These are phyloP conservation scores for Glycine soja DNA, from an alignment of 306 rosid species.

Conservation along the genomic window DNA sequence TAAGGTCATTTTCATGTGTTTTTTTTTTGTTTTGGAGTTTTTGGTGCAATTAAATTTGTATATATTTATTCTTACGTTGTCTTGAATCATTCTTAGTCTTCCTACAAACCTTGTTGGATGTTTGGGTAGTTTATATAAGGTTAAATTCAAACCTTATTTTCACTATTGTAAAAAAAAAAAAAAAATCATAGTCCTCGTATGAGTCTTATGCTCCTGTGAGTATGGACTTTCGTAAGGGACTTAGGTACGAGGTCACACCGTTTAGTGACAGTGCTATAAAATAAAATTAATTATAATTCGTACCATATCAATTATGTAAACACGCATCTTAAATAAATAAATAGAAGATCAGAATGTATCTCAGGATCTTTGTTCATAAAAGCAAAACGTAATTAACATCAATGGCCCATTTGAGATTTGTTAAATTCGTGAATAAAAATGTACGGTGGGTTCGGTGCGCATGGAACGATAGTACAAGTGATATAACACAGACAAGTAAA, in stretches of 20 bases:
- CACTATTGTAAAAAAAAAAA: no score
- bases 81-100: no score
- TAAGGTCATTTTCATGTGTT: no score
- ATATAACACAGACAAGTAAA: slow-evolving; percentile 70
- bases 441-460: neutral
- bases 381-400: neutral
- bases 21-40: no score
- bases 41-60: no score
- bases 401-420: neutral
- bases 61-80: no score
- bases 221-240: neutral
- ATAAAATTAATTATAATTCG: neutral
- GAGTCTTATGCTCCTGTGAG: neutral
- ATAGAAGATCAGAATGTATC: neutral
- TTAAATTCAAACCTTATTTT: neutral
- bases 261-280: neutral
- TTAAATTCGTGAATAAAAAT: neutral
- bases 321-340: neutral
- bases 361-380: neutral
- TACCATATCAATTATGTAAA: neutral
- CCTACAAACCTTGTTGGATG: no score
- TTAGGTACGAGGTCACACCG: neutral
- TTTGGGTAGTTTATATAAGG: no score
- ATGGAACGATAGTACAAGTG: slow-evolving; percentile 48
- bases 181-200: no score